Evolutionary conservation across 495 filamentous ascomycete genomes (phyloP).

Genomic region (Amphirosellinia nigrospora): DNA sequence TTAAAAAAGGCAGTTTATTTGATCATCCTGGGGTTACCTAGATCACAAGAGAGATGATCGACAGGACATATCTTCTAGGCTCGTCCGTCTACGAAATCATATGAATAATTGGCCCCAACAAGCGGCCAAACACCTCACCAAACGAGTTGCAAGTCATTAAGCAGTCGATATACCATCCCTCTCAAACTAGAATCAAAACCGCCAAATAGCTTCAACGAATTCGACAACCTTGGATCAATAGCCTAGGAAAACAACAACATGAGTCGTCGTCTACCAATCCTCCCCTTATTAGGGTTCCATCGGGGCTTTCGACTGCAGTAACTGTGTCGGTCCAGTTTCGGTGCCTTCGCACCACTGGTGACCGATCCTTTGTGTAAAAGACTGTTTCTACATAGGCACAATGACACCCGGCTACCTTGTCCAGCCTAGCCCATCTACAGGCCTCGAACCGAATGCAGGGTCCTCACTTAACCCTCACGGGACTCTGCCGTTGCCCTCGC

Average conservation of each 20-base stretch:
- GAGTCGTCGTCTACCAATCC: background rate
- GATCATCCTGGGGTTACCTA: background rate
- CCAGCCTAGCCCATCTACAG: conserved; percentile 16
- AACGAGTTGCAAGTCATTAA: background rate
- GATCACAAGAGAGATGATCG: conserved; percentile 14
- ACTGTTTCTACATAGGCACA: conserved; percentile 1
- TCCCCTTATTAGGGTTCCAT: conserved; percentile 14
- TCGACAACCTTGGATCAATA: background rate
- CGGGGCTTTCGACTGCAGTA: conserved; percentile 1
- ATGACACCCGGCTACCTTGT: conserved; percentile 11
- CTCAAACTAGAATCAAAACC: background rate
- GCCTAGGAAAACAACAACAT: conserved; percentile 4
- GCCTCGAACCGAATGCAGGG: conserved; percentile 19
- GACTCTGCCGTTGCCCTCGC: background rate
- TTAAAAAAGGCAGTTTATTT: conserved; percentile 16
- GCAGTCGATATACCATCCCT: background rate
- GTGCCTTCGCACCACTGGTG: background rate
- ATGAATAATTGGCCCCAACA: background rate
- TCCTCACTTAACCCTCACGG: conserved; percentile 19
- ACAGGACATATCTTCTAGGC: background rate
- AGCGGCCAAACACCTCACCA: conserved; percentile 1
- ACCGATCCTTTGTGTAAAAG: background rate
- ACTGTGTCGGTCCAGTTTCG: background rate
- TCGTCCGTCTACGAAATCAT: background rate
- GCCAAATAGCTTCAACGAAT: background rate